Conservation (phyloP, 106 monocot genomes). For the Acanthochlamys bracteata region DNA sequence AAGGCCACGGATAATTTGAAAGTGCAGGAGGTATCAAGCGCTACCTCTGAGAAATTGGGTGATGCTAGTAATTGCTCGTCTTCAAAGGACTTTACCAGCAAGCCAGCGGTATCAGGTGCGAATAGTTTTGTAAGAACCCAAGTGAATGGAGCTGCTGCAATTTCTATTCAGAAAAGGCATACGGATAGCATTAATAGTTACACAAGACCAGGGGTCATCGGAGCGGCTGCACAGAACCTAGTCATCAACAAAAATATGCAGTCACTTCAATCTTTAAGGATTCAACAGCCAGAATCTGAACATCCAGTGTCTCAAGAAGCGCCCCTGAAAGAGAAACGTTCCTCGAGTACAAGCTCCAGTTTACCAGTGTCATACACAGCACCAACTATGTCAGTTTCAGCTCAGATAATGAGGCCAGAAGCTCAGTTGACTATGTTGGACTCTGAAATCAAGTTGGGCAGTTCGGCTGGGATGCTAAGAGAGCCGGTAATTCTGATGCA, state of each 20-base stretch:
- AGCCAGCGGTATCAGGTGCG: not conserved
- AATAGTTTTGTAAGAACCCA: slow-evolving; percentile 17
- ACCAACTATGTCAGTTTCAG: slow-evolving; percentile 26
- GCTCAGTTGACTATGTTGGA: slow-evolving; percentile 10
- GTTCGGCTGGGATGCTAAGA: slow-evolving; percentile 21
- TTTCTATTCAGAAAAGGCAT: slow-evolving; percentile 23
- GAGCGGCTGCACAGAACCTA: slow-evolving; percentile 9
- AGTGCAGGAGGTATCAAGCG: slow-evolving; percentile 32
- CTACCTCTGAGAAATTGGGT: slow-evolving; percentile 17
- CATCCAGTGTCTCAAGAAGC: slow-evolving; percentile 18
- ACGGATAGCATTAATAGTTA: slow-evolving; percentile 49
- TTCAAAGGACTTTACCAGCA: not conserved
- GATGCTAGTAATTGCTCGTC: slow-evolving; percentile 9
- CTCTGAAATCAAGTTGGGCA: slow-evolving; percentile 27
- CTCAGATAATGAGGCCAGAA: slow-evolving; percentile 16
- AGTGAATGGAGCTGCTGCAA: slow-evolving; percentile 17
- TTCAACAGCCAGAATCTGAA: slow-evolving; percentile 24
- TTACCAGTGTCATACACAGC: slow-evolving; percentile 22
- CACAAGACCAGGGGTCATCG: slow-evolving; percentile 9
- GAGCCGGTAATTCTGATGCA: slow-evolving; percentile 77
- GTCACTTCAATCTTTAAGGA: slow-evolving; percentile 17
- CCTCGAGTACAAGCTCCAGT: slow-evolving; percentile 11
- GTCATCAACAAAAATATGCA: slow-evolving; percentile 17
- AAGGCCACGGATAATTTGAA: slow-evolving; percentile 54
- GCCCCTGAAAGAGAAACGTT: slow-evolving; percentile 26